Evolutionary conservation across 495 filamentous ascomycete species (phyloP).

Genomic region (Penicillium dipodomyicola): DNA sequence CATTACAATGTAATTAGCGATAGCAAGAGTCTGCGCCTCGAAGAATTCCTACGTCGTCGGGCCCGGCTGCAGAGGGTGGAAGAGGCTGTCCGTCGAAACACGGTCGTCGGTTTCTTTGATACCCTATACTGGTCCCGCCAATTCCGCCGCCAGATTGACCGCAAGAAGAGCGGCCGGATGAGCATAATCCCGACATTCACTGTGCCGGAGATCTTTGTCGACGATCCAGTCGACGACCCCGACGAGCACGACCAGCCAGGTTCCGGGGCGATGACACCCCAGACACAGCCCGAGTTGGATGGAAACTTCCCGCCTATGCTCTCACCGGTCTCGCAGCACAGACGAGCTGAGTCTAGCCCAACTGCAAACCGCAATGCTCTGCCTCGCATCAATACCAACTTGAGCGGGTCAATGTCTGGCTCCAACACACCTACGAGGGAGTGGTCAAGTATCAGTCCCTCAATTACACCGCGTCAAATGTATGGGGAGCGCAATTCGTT

Average conservation of each 20-base stretch:
- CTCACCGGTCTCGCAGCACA: constrained; percentile 38
- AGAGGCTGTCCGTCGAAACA: constrained; percentile 83
- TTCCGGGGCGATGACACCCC: constrained; percentile 24
- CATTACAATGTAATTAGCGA: constrained; percentile 99
- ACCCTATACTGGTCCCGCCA: constrained; percentile 85
- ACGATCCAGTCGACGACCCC: constrained; percentile 54
- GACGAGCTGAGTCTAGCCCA: constrained; percentile 29
- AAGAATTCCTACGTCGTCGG: constrained; percentile 91
- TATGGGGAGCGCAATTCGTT: constrained; percentile 32
- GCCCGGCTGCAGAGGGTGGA: constrained; percentile 93
- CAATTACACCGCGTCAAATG: constrained; percentile 39
- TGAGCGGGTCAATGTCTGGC: constrained; percentile 30
- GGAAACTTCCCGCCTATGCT: constrained; percentile 29
- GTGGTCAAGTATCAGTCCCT: constrained; percentile 47
- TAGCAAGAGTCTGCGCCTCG: constrained; percentile 87
- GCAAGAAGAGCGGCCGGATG: constrained; percentile 69
- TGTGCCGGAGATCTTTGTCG: constrained; percentile 88
- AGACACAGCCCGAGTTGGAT: constrained; percentile 21
- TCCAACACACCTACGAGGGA: constrained; percentile 39
- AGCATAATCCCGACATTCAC: constrained; percentile 73
- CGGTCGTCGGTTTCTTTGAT: constrained; percentile 93
- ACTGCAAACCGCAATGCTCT: constrained; percentile 22
- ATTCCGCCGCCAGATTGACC: constrained; percentile 70
- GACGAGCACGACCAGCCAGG: constrained; percentile 21
- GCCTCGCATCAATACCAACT: constrained; percentile 45